These are phyloP conservation scores for Suillus placidus DNA, from an alignment of 768 basidiomycete species.

Conservation along the genomic window DNA sequence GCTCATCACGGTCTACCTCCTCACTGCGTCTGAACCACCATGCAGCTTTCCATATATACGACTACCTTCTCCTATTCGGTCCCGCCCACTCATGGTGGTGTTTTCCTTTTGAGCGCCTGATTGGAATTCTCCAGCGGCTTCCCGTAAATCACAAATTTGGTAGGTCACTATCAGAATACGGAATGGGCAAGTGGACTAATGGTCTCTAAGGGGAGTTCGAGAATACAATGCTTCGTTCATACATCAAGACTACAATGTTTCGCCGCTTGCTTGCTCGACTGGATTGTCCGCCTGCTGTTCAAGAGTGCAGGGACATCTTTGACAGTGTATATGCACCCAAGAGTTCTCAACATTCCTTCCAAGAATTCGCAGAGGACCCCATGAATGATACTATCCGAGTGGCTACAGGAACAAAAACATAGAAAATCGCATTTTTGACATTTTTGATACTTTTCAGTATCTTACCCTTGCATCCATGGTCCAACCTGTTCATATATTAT, in stretches of 20 bases:
- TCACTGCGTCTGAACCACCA: constrained; percentile 31
- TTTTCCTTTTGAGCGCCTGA: constrained; percentile 41
- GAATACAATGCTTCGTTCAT: constrained; percentile 17
- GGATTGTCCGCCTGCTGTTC: constrained; percentile 12
- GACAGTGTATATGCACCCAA: neutral
- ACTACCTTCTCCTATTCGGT: constrained; percentile 39
- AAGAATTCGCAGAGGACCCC: neutral
- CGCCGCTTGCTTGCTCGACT: constrained; percentile 10
- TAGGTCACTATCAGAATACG: constrained; percentile 13
- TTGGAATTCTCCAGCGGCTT: constrained; percentile 39
- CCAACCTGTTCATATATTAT: no score
- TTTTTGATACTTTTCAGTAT: no score
- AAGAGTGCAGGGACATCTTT: constrained; percentile 12
- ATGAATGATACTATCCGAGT: neutral
- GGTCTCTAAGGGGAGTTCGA: constrained; percentile 13
- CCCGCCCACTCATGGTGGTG: constrained; percentile 43
- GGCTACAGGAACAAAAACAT: no score
- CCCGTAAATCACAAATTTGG: constrained; percentile 36
- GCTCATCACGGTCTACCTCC: constrained; percentile 11
- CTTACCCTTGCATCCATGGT: no score
- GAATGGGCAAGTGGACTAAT: constrained; percentile 2
- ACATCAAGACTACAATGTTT: constrained; percentile 18
- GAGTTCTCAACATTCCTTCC: fast-evolving
- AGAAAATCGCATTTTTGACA: no score
- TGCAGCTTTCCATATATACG: constrained; percentile 30